Conservation (phyloP, 2,329 filamentous ascomycete genomes). For the Fusarium nodosum region DNA sequence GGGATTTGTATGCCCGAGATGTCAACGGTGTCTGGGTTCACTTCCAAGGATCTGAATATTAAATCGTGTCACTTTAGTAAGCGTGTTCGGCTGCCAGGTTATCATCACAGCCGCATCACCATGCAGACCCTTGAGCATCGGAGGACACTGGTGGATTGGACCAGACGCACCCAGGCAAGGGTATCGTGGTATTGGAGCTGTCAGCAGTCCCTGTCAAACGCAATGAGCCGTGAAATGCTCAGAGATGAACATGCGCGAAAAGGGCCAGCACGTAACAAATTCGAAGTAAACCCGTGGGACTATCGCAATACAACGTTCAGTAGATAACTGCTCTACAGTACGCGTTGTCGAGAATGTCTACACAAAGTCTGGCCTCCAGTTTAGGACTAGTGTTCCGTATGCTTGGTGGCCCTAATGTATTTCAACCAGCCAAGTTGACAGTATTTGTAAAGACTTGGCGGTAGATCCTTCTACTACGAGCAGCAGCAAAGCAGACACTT, state of each 20-base stretch:
- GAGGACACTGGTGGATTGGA: neutral
- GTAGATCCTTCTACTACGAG: neutral
- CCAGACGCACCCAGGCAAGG: neutral
- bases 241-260: neutral
- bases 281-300: neutral
- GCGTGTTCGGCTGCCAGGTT: neutral
- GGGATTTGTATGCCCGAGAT: neutral
- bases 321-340: neutral
- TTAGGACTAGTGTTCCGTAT: neutral
- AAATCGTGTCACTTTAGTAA: neutral
- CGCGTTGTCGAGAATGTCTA: neutral
- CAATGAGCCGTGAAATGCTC: neutral
- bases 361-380: neutral
- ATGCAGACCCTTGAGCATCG: neutral
- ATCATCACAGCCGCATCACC: neutral
- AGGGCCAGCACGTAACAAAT: neutral
- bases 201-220: neutral
- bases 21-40: rapidly evolving
- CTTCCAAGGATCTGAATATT: neutral
- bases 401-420: neutral
- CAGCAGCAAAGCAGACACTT: neutral
- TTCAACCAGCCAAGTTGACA: neutral
- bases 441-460: neutral
- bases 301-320: neutral
- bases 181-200: neutral